Percentiles rank a stretch among this genome's conserved stretches.
Conservation (phyloP, 768 basidiomycete genomes). For the Naganishia antarctica region DNA sequence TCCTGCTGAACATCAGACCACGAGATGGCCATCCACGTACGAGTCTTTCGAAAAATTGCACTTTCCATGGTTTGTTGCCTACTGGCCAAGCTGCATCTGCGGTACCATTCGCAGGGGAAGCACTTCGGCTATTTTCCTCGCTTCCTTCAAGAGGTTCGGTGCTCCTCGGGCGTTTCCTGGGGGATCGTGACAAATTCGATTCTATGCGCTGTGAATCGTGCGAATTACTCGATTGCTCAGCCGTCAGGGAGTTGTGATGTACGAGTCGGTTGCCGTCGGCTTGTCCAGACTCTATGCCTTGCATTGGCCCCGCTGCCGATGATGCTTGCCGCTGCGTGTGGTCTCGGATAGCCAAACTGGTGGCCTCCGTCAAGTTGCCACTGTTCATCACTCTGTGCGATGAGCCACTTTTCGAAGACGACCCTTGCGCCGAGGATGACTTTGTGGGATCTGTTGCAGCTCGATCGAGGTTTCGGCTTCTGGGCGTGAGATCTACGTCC, state of each 20-base stretch:
- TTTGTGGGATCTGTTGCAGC: too few relatives aligned
- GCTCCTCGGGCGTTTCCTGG: neutral
- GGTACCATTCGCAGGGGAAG: neutral
- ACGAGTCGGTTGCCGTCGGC: neutral
- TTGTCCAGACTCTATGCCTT: neutral
- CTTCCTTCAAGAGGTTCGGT: neutral
- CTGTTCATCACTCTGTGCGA: too few relatives aligned
- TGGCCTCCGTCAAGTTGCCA: too few relatives aligned
- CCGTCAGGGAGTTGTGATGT: neutral
- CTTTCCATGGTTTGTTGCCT: neutral
- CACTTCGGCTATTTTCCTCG: neutral
- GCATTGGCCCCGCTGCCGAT: neutral
- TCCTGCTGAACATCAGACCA: too few relatives aligned
- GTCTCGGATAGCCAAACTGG: too few relatives aligned
- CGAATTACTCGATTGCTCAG: neutral
- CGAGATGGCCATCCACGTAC: neutral
- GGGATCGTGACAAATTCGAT: neutral
- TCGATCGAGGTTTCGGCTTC: too few relatives aligned
- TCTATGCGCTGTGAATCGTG: neutral
- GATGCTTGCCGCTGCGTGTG: too few relatives aligned
- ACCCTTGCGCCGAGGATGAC: too few relatives aligned
- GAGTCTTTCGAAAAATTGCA: conserved; percentile 7
- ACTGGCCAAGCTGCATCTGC: neutral
- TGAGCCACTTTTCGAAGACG: too few relatives aligned
- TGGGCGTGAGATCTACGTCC: too few relatives aligned